A percentile compares a stretch with the other conserved stretches of the same genome.
phyloP scores from a whole-genome alignment of 2,329 filamentous ascomycete genomes.

The Ophiocordyceps polyrhachis-furcata region DNA sequence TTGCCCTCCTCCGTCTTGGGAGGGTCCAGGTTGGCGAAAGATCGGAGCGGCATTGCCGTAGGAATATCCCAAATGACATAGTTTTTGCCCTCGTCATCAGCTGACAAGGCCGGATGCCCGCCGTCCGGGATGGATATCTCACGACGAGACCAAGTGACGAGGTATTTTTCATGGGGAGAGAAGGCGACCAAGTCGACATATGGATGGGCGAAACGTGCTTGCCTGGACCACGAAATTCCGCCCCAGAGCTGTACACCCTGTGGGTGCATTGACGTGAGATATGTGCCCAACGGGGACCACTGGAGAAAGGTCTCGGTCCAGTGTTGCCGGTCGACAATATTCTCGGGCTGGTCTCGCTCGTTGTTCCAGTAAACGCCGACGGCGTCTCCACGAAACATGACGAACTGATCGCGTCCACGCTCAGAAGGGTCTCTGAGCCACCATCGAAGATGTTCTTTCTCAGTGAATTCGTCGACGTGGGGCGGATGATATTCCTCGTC shows the following conservation, averaged over 20 bases:
- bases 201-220: slow-evolving; percentile 86
- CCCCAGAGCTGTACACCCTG: slow-evolving; percentile 98
- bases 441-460: slow-evolving; percentile 88
- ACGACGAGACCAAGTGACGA: slow-evolving; percentile 92
- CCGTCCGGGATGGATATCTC: slow-evolving; percentile 84
- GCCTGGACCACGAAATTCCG: slow-evolving; percentile 70
- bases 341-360: slow-evolving; percentile 77
- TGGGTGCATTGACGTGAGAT: slow-evolving; percentile 80
- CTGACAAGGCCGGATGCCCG: slow-evolving; percentile 62
- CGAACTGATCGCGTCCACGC: slow-evolving; percentile 85
- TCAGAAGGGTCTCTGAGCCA: slow-evolving; percentile 68
- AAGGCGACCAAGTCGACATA: slow-evolving; percentile 94
- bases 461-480: slow-evolving; percentile 63
- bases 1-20: slow-evolving; percentile 43
- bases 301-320: slow-evolving; percentile 98
- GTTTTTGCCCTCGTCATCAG: slow-evolving; percentile 97
- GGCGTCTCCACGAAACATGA: slow-evolving; percentile 79
- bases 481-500: slow-evolving; percentile 80
- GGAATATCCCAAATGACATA: slow-evolving; percentile 97
- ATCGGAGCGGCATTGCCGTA: slow-evolving; percentile 74
- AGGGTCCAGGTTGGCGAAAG: slow-evolving; percentile 78
- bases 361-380: slow-evolving; percentile 98
- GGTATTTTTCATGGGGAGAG: slow-evolving; percentile 79
- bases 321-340: slow-evolving; percentile 76
- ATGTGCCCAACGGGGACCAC: slow-evolving; percentile 93